Percentiles rank a stretch among this genome's conserved stretches.
These are phyloP conservation scores for Flueggea neowawraea DNA, from an alignment of 441 rosid genomes.

Conservation along the genomic window DNA sequence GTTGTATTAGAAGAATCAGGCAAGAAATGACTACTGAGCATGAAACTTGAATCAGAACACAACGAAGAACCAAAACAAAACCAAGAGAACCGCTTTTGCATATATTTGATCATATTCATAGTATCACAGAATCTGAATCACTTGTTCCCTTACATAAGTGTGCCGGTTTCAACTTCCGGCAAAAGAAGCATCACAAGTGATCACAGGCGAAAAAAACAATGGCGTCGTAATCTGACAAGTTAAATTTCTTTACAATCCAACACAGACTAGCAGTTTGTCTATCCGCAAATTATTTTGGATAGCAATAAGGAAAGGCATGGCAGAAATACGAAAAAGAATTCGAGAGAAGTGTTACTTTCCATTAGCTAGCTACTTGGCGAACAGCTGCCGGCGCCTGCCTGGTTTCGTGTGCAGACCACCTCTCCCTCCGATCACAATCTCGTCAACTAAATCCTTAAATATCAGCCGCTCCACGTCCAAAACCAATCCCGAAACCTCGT, in stretches of 20 bases:
- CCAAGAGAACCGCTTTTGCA: too few relatives aligned
- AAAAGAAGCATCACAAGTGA: too few relatives aligned
- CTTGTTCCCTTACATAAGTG: too few relatives aligned
- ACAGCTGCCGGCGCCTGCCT: conserved; percentile 54
- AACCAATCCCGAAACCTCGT: conserved; percentile 45
- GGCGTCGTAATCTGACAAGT: too few relatives aligned
- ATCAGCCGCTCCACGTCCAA: conserved; percentile 70
- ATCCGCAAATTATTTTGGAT: conserved; percentile 20
- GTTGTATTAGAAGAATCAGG: too few relatives aligned
- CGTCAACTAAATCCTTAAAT: conserved; percentile 82
- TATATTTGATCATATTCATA: too few relatives aligned
- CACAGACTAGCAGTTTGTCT: conserved; percentile 17
- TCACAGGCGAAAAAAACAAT: too few relatives aligned
- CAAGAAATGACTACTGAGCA: too few relatives aligned
- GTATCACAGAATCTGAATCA: too few relatives aligned
- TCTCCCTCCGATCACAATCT: conserved; percentile 61
- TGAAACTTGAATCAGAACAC: too few relatives aligned
- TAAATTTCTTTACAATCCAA: conserved; percentile 9
- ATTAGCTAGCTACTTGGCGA: conserved; percentile 32
- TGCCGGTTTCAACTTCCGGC: too few relatives aligned
- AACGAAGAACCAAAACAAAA: too few relatives aligned
- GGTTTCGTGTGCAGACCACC: conserved; percentile 30
- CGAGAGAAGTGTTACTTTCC: conserved; percentile 13
- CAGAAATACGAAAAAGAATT: conserved; percentile 1
- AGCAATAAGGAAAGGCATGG: not conserved